Evolutionary conservation across 2,329 filamentous ascomycete genomes (phyloP).

Genomic region (Stemphylium lycopersici): DNA sequence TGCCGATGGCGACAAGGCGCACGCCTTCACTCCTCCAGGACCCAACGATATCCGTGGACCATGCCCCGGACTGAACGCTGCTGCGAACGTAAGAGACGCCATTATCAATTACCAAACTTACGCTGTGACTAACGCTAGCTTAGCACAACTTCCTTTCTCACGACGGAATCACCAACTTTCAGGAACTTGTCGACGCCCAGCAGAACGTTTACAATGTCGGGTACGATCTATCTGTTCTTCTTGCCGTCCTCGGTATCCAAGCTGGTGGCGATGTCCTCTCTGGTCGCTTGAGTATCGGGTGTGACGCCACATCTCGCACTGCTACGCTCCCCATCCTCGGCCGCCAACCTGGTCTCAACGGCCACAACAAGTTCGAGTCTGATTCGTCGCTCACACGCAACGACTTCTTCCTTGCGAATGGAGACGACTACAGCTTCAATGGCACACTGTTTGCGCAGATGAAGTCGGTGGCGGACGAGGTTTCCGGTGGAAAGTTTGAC

Average conservation of each 20-base stretch:
- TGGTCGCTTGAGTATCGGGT: conserved; percentile 53
- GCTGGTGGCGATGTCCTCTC: conserved; percentile 52
- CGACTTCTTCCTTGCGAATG: conserved; percentile 48
- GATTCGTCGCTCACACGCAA: conserved; percentile 52
- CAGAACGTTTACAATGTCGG: conserved; percentile 56
- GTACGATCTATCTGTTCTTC: conserved; percentile 50
- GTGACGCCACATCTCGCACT: conserved; percentile 53
- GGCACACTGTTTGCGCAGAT: conserved; percentile 50
- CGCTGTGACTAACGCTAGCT: background rate
- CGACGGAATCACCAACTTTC: conserved; percentile 52
- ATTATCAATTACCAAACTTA: background rate
- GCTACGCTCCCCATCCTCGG: conserved; percentile 41
- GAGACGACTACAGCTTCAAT: conserved; percentile 51
- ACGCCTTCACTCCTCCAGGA: conserved; percentile 24
- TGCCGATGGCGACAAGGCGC: conserved; percentile 48
- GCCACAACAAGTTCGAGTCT: conserved; percentile 54
- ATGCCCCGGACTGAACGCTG: conserved; percentile 53
- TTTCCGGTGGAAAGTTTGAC: conserved; percentile 46
- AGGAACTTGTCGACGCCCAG: conserved; percentile 54
- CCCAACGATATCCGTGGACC: conserved; percentile 37
- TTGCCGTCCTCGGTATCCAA: conserved; percentile 50
- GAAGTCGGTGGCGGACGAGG: conserved; percentile 37
- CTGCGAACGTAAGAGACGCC: conserved; percentile 42
- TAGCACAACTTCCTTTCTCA: conserved; percentile 48
- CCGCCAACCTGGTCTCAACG: conserved; percentile 51